Conservation (phyloP, 1,139 yeast species). For the Pichia norvegensis region DNA sequence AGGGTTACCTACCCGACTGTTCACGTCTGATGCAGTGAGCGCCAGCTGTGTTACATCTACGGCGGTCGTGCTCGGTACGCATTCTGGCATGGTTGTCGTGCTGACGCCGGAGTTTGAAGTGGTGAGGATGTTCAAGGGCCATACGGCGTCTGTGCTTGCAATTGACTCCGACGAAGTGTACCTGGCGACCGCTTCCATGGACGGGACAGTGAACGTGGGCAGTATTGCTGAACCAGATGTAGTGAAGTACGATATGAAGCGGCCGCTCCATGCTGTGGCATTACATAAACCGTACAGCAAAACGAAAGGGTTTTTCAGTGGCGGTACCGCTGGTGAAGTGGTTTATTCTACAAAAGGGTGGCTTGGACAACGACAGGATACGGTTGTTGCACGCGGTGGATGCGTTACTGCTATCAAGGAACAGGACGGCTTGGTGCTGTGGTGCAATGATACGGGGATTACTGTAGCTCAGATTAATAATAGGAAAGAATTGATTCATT, state of each 20-base stretch:
- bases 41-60: conserved; percentile 50
- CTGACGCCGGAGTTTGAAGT: conserved; percentile 50
- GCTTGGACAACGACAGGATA: conserved; percentile 76
- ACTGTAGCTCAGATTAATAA: conserved; percentile 47
- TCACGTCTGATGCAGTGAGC: conserved; percentile 71
- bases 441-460: conserved; percentile 85
- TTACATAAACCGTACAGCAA: conserved; percentile 61
- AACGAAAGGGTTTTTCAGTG: conserved; percentile 64
- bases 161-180: conserved; percentile 63
- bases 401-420: conserved; percentile 64
- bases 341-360: conserved; percentile 70
- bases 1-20: conserved; percentile 58
- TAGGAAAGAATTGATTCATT: conserved; percentile 38
- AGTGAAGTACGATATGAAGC: conserved; percentile 67
- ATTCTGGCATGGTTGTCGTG: conserved; percentile 73
- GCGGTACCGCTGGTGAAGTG: conserved; percentile 87
- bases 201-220: conserved; percentile 85
- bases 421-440: conserved; percentile 58
- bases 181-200: conserved; percentile 85
- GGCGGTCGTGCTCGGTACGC: conserved; percentile 75
- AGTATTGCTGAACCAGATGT: conserved; percentile 8
- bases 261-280: conserved; percentile 86
- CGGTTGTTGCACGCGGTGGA: conserved; percentile 54
- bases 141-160: conserved; percentile 74
- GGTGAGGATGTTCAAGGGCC: conserved; percentile 71